Evolutionary conservation across 1,139 yeast species (phyloP), one percentile per base, ranked within the genome.

Genomic region (Pichia sp.): DNA sequence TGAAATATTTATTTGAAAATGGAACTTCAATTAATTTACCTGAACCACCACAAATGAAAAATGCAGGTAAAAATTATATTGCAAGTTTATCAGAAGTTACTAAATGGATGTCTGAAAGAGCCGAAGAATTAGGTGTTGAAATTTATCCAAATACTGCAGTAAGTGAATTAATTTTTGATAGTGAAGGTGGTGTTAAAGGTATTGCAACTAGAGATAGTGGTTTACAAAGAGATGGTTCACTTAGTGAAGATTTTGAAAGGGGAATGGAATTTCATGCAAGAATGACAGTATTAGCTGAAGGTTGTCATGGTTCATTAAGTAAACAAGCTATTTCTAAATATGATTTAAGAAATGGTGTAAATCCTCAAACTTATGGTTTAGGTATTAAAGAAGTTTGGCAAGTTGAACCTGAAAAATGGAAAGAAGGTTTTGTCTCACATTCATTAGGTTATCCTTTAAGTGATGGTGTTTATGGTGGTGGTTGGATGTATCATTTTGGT

Each of bases 341-440:
- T 66, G 73, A 81, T 42, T 71, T 92, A 49, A 76, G 97, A 51
- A 74, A 75, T 47, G 76, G 81, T 46, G 69, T 75, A 34, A 81
- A 83, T 53, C 82, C 85, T 5, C 98, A 92, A 69, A 89, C 97
- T 0, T 92, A 92, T 66, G 98, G 98, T 11, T 66, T 92, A 38
- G 98, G 98, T 34, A 78, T 92, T 52, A 92, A 92, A 66, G 98
- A 92, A 67, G 94, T 92, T 6, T 92, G 98, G 98, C 92, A 90
- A 66, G 96, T 92, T n/a, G 73, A 75, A 37, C 89, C 92, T 10
- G 87, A 81, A 47, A 86, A 86, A 54, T 90, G 87, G 70, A 74
- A 79, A 50, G 76, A 76, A 57, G 98, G 98, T 0, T 79, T 71
- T 54, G 92, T 87, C n/a, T 81, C 85, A 1, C 98, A 92, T 64